A percentile compares a stretch with the other conserved stretches of the same genome.
These are phyloP conservation scores for Solidago caesia DNA, from an alignment of 129 eudicot species.

Conservation along the genomic window DNA sequence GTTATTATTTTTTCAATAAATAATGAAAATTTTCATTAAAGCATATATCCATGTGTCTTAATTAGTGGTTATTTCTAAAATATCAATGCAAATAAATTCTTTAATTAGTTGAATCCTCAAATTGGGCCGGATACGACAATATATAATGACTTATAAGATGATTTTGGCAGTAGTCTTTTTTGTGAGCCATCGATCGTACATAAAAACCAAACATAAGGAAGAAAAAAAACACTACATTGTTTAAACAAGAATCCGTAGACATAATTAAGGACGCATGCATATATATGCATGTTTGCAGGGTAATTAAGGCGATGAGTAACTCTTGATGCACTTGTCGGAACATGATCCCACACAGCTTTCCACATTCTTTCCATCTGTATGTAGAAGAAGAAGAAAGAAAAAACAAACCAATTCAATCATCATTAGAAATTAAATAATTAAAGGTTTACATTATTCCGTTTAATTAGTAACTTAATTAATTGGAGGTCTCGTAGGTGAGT, in stretches of 20 bases:
- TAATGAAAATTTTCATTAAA: no score
- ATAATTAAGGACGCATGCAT: not conserved
- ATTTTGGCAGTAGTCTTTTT: not conserved
- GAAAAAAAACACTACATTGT: not conserved
- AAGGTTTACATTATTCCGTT: no score
- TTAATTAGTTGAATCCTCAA: not conserved
- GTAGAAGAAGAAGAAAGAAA: no score
- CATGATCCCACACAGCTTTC: slow-evolving; percentile 84
- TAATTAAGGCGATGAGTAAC: slow-evolving; percentile 36
- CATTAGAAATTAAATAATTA: no score
- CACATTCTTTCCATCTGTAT: slow-evolving; percentile 60
- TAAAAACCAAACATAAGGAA: not conserved
- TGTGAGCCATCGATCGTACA: not conserved
- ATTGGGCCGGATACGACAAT: not conserved
- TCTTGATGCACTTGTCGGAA: slow-evolving; percentile 56
- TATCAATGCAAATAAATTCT: not conserved
- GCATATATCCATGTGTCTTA: no score
- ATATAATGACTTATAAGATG: not conserved
- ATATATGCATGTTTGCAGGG: slow-evolving; percentile 6
- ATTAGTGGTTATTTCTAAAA: not conserved
- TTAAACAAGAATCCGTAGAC: not conserved
- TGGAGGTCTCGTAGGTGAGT: no score
- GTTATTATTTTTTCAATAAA: no score
- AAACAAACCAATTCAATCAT: no score
- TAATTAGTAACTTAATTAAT: no score